Conservation (phyloP, 164 flowering plant genomes). For the Vitis amurensis region DNA sequence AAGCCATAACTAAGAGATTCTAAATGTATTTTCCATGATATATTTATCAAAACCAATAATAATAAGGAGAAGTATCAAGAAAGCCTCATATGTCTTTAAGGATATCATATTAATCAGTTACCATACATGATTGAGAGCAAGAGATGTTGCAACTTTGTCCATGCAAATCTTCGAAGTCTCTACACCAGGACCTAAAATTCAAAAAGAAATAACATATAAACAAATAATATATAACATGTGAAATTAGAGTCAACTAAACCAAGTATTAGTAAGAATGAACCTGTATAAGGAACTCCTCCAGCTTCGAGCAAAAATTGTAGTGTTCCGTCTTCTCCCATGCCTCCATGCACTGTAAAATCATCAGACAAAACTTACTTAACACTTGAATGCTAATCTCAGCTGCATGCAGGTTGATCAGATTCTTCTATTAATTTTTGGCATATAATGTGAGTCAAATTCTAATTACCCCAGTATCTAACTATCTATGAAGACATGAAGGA, state of each 20-base stretch:
- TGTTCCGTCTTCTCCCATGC: slow-evolving; percentile 96
- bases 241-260: background rate
- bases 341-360: slow-evolving; percentile 76
- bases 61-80: background rate
- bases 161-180: slow-evolving; percentile 76
- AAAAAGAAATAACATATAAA: background rate
- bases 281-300: slow-evolving; percentile 83
- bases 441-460: no score
- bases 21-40: background rate
- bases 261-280: slow-evolving; percentile 29
- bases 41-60: background rate
- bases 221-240: background rate
- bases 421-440: no score
- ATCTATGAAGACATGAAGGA: no score
- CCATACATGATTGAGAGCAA: slow-evolving; percentile 75
- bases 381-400: background rate
- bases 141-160: slow-evolving; percentile 92
- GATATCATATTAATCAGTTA: slow-evolving; percentile 3
- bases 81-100: background rate
- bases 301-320: slow-evolving; percentile 76
- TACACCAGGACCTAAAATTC: slow-evolving; percentile 73
- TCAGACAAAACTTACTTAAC: slow-evolving; percentile 3
- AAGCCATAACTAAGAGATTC: background rate
- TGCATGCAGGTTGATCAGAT: background rate
- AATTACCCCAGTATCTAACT: no score